Base-by-base conservation (phyloP, 768 basidiomycete species). In the Russula brevipes region DNA sequence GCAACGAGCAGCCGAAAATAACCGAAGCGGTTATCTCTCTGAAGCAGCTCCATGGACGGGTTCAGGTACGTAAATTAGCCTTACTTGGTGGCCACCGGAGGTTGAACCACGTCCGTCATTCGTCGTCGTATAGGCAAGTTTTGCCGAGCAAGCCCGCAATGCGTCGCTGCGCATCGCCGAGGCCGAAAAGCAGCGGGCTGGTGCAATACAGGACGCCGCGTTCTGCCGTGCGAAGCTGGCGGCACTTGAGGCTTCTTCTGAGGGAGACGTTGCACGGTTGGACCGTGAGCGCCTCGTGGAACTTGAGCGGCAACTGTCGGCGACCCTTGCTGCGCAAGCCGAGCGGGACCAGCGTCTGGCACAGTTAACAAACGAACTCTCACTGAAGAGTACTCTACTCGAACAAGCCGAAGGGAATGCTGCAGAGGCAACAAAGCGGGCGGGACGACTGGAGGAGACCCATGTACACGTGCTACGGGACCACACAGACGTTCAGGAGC, bases 181-280 rank as follows among this genome's bases (percentile, higher is more conserved):
- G 57, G 88, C 91, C 0, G 92, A 95, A 66, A 84, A 89, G 55
- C 75, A 85, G 66, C 87, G 88, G 65, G 73, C 80, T 7, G 86
- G 83, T 47, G 97, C 97, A 1, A 76, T 90, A 8, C 92, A 98
- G 74, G 97, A 99, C 75, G 90, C 95, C 2, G 92, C 94, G 1
- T 98, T 89, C 76, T 97, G 94, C 72, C 91, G 95, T 54, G 91
- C 95, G 52, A 98, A 98, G 76, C 78, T 96, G n/a, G 82, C 86
- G 3, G 94, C 96, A 0, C 75, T 92, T 55, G 97, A 98, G 72
- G 76, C 82, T 1, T 80, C 82, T 49, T 82, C 85, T 17, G 81
- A 86, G 10, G 71, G 76, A 6, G 94, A 96, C 39, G 70, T 85
- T 2, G 75, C 79, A 38, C 85, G 85, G 35, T 71, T 95, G 6